A percentile compares a stretch with the other conserved stretches of the same genome.
These are phyloP conservation scores for Lachancea thermotolerans DNA, from an alignment of 805 yeast genomes.

Conservation along the genomic window DNA sequence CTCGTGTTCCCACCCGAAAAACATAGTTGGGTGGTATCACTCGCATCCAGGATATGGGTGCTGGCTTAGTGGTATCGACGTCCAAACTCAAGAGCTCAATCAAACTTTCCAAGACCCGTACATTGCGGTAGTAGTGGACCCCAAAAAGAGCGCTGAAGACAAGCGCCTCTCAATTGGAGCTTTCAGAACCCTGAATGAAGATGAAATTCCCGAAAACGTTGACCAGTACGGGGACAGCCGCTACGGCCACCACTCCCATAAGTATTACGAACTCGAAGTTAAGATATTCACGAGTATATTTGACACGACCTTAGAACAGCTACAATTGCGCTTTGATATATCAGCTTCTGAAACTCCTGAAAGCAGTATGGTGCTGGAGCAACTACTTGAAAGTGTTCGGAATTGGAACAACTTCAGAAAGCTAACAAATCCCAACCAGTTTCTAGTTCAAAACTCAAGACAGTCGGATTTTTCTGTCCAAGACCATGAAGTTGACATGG, in stretches of 20 bases:
- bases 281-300: conserved; percentile 18
- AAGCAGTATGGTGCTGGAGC: conserved; percentile 12
- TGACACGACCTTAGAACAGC: conserved; percentile 11
- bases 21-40: conserved; percentile 96
- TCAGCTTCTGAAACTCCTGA: conserved; percentile 4
- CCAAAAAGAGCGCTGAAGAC: conserved; percentile 55
- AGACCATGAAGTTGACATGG: conserved; percentile 1
- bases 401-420: conserved; percentile 19
- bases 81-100: conserved; percentile 77
- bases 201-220: conserved; percentile 4
- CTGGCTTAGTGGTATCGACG: conserved; percentile 92
- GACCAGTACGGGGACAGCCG: background rate
- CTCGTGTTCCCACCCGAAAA: conserved; percentile 49
- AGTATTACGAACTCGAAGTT: conserved; percentile 21
- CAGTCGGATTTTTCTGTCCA: background rate
- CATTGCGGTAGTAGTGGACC: conserved; percentile 83
- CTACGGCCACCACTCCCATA: conserved; percentile 5
- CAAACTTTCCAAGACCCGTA: conserved; percentile 90
- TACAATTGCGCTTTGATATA: conserved; percentile 8
- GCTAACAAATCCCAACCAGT: conserved; percentile 4
- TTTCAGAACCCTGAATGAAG: conserved; percentile 56
- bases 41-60: conserved; percentile 98
- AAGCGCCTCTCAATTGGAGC: conserved; percentile 82
- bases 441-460: background rate
- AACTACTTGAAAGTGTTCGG: conserved; percentile 21